phyloP scores from a whole-genome alignment of 2,329 filamentous ascomycete species.

The Hymenoscyphus linearis region DNA sequence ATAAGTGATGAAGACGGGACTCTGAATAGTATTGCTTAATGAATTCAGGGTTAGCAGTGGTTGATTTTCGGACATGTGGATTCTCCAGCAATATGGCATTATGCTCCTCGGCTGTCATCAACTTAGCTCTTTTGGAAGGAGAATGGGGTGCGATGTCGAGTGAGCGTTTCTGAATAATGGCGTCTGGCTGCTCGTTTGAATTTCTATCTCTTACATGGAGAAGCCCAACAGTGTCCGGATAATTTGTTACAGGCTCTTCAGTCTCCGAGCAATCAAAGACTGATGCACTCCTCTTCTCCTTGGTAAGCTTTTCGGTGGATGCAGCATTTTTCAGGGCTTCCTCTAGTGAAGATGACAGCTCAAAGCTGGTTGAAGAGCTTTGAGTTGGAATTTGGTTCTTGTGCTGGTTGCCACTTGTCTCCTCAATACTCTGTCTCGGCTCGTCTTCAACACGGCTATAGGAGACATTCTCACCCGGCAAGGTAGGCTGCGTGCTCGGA shows the following conservation, averaged over 20 bases:
- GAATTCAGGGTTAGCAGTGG: constrained; percentile 88
- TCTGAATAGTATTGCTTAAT: constrained; percentile 93
- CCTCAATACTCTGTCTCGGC: constrained; percentile 5
- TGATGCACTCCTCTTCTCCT: not conserved
- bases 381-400: constrained; percentile 5
- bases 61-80: constrained; percentile 80
- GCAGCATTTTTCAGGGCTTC: constrained; percentile 26
- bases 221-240: not conserved
- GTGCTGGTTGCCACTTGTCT: constrained; percentile 3
- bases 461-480: constrained; percentile 9
- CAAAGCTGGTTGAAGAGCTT: constrained; percentile 26
- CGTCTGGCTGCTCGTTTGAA: not conserved
- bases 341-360: constrained; percentile 31
- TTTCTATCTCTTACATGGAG: not conserved
- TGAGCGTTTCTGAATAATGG: constrained; percentile 8
- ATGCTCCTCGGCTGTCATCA: constrained; percentile 83
- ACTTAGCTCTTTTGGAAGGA: constrained; percentile 22
- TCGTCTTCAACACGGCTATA: constrained; percentile 8
- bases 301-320: not conserved
- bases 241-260: not conserved
- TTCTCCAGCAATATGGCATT: constrained; percentile 81
- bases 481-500: constrained; percentile 20
- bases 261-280: not conserved
- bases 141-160: constrained; percentile 12
- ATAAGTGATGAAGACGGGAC: constrained; percentile 89